Percentiles rank a stretch among this genome's conserved stretches.
phyloP scores from a whole-genome alignment of 306 rosid genomes.

The Trifolium pratense region DNA sequence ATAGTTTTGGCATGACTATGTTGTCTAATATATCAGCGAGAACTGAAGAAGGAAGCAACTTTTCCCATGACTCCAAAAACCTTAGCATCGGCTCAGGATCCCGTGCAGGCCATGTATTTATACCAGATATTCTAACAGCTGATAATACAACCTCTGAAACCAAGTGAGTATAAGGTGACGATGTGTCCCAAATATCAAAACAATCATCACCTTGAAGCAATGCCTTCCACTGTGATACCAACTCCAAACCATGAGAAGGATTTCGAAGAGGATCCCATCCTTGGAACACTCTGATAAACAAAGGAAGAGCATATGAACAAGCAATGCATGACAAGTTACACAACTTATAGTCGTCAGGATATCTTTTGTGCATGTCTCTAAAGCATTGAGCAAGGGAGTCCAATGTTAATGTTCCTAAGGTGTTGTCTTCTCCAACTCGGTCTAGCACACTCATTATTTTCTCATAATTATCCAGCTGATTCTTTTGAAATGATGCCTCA shows the following conservation, averaged over 20 bases:
- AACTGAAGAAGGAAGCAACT: constrained; percentile 71
- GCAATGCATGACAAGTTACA: constrained; percentile 89
- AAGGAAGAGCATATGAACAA: constrained; percentile 79
- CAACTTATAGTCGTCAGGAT: constrained; percentile 68
- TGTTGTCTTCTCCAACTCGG: constrained; percentile 61
- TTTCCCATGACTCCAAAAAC: constrained; percentile 85
- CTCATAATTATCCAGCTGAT: constrained; percentile 66
- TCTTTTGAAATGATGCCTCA: constrained; percentile 67
- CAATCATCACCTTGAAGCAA: constrained; percentile 73
- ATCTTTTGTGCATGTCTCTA: constrained; percentile 60
- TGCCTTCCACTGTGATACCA: constrained; percentile 68
- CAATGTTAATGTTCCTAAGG: constrained; percentile 66
- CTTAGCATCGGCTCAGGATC: constrained; percentile 93
- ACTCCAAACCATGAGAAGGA: constrained; percentile 72
- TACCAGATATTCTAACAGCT: constrained; percentile 81
- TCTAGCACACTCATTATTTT: constrained; percentile 60
- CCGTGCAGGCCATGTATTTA: constrained; percentile 89
- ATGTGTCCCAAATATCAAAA: constrained; percentile 74
- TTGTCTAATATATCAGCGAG: constrained; percentile 68
- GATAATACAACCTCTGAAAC: constrained; percentile 89
- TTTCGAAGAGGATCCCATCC: constrained; percentile 92
- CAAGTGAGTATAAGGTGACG: constrained; percentile 74
- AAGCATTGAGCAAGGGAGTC: constrained; percentile 74
- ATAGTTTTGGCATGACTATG: constrained; percentile 77
- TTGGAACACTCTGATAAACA: constrained; percentile 80